Conservation (phyloP, 768 basidiomycete species). For the Nevesoporus exiguus region DNA sequence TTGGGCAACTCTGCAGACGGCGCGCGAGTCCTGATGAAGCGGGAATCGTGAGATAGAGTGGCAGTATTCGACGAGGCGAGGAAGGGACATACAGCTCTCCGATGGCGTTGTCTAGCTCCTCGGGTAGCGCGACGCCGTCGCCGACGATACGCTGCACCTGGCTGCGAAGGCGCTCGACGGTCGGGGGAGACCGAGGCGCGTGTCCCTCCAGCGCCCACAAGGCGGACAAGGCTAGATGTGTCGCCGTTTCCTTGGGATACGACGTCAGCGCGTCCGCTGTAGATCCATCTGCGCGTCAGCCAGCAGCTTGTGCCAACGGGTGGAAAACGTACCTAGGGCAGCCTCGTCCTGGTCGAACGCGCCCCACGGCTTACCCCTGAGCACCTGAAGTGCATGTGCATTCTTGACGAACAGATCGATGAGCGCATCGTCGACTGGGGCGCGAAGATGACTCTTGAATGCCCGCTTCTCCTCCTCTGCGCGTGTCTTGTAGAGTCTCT, state of each 20-base stretch:
- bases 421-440: slow-evolving; percentile 46
- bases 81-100: slow-evolving; percentile 68
- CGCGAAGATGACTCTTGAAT: slow-evolving; percentile 48
- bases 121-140: slow-evolving; percentile 46
- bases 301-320: too few species aligned
- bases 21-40: slow-evolving; percentile 58
- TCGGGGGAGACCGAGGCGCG: slow-evolving; percentile 36
- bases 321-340: slow-evolving; percentile 42
- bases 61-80: not conserved
- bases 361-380: slow-evolving; percentile 64
- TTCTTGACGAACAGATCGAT: slow-evolving; percentile 80
- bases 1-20: slow-evolving; percentile 88
- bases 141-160: slow-evolving; percentile 53
- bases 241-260: slow-evolving; percentile 55
- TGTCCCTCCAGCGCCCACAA: slow-evolving; percentile 35
- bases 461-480: slow-evolving; percentile 65
- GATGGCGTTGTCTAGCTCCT: slow-evolving; percentile 54
- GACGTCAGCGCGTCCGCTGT: slow-evolving; percentile 41
- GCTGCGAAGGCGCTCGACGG: slow-evolving; percentile 48
- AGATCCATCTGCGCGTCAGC: slow-evolving; percentile 1
- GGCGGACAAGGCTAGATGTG: slow-evolving; percentile 74
- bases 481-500: slow-evolving; percentile 77
- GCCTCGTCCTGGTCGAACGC: slow-evolving; percentile 46
- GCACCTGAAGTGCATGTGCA: slow-evolving; percentile 64
- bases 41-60: not conserved